These are phyloP conservation scores for Scheffersomyces stambukii DNA, from an alignment of 1,139 yeast species.

Conservation along the genomic window DNA sequence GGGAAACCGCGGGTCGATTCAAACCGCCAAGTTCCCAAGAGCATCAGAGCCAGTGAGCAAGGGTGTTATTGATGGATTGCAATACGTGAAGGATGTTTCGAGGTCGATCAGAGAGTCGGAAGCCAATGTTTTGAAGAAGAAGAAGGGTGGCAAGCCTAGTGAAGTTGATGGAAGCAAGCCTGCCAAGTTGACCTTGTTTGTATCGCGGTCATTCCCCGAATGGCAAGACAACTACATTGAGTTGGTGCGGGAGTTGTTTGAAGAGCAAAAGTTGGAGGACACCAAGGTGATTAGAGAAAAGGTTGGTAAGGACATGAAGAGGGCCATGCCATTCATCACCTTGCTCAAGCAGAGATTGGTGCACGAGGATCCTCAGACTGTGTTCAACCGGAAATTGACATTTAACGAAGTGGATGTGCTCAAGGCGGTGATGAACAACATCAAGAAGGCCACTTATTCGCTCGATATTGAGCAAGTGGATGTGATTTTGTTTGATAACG, in stretches of 20 bases:
- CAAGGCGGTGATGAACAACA: conserved; percentile 48
- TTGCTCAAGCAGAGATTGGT: conserved; percentile 74
- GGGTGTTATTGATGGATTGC: conserved; percentile 61
- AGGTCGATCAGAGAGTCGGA: conserved; percentile 92
- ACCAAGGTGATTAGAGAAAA: conserved; percentile 55
- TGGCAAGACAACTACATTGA: conserved; percentile 93
- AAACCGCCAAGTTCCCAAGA: conserved; percentile 75
- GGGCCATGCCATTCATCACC: conserved; percentile 97
- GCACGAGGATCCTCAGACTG: conserved; percentile 64
- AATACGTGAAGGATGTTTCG: conserved; percentile 71
- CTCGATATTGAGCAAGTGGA: conserved; percentile 55
- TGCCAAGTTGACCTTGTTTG: conserved; percentile 63
- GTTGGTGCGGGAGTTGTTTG: conserved; percentile 75
- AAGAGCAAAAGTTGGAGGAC: conserved; percentile 56
- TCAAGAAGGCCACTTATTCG: conserved; percentile 65
- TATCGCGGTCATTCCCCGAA: conserved; percentile 85
- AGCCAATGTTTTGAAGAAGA: conserved; percentile 81
- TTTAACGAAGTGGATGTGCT: conserved; percentile 75
- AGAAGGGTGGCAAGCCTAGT: conserved; percentile 80
- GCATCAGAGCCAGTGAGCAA: conserved; percentile 61
- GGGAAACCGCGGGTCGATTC: conserved; percentile 58
- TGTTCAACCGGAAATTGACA: conserved; percentile 81
- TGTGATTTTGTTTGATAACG: conserved; percentile 54
- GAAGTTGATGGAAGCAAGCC: conserved; percentile 73
- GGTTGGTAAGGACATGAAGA: conserved; percentile 80